Evolutionary conservation across 2,329 filamentous ascomycete genomes (phyloP).

Genomic region (Ascochyta viciae-villosae): DNA sequence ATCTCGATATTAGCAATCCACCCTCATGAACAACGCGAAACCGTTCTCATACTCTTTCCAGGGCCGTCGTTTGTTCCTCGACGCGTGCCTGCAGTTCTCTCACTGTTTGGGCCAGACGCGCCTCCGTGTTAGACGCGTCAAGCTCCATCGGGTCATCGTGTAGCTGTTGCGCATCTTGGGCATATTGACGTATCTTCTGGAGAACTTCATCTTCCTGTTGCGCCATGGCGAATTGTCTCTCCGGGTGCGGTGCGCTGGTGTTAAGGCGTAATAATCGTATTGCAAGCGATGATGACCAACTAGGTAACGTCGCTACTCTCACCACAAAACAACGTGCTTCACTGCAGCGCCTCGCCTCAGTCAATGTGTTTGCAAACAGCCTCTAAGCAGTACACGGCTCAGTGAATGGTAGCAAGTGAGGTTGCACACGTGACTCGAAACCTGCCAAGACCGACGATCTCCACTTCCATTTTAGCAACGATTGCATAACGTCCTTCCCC

Average conservation of each 20-base stretch:
- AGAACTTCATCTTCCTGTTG: slow-evolving; percentile 24
- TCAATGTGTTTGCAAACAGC: not conserved
- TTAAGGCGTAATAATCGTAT: slow-evolving; percentile 2
- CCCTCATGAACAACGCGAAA: not conserved
- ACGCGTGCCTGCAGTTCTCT: slow-evolving; percentile 68
- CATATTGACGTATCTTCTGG: slow-evolving; percentile 41
- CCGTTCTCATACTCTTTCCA: slow-evolving; percentile 51
- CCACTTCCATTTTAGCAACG: slow-evolving; percentile 31
- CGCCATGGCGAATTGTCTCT: slow-evolving; percentile 27
- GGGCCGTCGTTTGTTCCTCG: slow-evolving; percentile 54
- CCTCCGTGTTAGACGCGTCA: slow-evolving; percentile 54
- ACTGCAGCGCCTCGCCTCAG: not conserved
- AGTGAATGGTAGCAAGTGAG: slow-evolving; percentile 3
- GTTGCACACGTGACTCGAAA: slow-evolving; percentile 31
- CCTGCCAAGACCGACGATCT: slow-evolving; percentile 27
- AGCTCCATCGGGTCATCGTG: slow-evolving; percentile 46
- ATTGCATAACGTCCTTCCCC: slow-evolving; percentile 27
- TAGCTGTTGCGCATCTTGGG: slow-evolving; percentile 25
- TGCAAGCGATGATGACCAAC: slow-evolving; percentile 6
- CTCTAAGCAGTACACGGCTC: not conserved
- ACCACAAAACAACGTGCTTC: not conserved
- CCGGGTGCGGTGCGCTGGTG: slow-evolving; percentile 2
- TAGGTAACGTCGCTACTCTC: slow-evolving; percentile 6
- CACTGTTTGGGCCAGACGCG: slow-evolving; percentile 71
- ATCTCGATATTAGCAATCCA: slow-evolving; percentile 30